Evolutionary conservation across 75 land plant genomes (phyloP), one percentile per base, ranked within the genome.

Genomic region (Pseudotsuga menziesii): DNA sequence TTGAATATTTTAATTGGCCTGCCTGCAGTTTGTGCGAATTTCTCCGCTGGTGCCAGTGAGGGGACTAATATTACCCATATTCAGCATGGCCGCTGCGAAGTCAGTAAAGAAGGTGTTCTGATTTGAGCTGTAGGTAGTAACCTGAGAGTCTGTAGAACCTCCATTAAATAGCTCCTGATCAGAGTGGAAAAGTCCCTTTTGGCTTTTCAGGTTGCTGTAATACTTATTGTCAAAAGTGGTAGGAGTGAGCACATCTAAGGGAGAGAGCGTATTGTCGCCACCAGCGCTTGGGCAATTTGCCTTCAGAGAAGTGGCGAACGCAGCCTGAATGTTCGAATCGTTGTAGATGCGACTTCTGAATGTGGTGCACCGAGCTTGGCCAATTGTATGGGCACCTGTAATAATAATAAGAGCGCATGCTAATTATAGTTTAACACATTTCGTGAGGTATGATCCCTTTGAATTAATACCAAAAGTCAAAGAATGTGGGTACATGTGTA

Each of bases 111-210:
- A 91, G 2, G 61, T 32, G 0, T 4, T 3, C 0, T 55, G 58
- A 69, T 84, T 79, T 4, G 54, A 74, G 2, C 63, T 81, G 76
- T 84, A 89, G n/a, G 78, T 4, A 29, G 48, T 19, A 4, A 89
- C 86, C 14, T 81, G 20, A 59, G 61, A 59, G 22, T n/a, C 22
- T 19, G 61, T 59, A 8, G 48, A 44, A 44, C 48, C 48, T 0
- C 82, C 83, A 3, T 87, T 90, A 15, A 78, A 73, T 20, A 89
- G 89, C 77, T 87, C 89, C 82, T 89, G 81, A 76, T 89, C 91
- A 0, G 91, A 89, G 58, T 70, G 80, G 8, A 89, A 77, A 7
- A 89, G 86, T 9, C 91, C 91, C 77, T 60, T 86, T 6, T 85
- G 85, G 75, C 67, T 58, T 25, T 84, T 7, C 0, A 89, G 58